These are phyloP conservation scores for Pseudogymnoascus destructans DNA, from an alignment of 2,329 filamentous ascomycete species.

Conservation along the genomic window DNA sequence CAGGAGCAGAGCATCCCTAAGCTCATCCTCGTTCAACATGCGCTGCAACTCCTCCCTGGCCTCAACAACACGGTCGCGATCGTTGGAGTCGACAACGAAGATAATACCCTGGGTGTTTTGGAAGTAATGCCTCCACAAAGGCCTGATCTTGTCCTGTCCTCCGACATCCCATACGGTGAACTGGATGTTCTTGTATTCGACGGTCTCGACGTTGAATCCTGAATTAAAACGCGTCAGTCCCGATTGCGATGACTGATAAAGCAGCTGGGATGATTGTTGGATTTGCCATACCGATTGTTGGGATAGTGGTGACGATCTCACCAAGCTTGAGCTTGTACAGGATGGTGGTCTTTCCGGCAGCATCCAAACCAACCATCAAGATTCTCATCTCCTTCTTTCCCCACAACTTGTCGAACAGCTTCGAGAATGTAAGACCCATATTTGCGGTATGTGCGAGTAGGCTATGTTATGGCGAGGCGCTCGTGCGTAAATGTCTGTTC, in stretches of 20 bases:
- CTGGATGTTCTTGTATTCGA: constrained; percentile 99
- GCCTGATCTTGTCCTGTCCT: constrained; percentile 99
- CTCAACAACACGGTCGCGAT: constrained; percentile 95
- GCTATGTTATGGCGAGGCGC: constrained; percentile 25
- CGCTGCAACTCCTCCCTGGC: constrained; percentile 91
- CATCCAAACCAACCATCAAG: constrained; percentile 98
- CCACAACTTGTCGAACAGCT: constrained; percentile 91
- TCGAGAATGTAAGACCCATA: constrained; percentile 98
- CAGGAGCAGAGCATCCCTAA: constrained; percentile 89
- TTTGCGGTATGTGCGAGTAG: constrained; percentile 41
- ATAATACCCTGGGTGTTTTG: constrained; percentile 99
- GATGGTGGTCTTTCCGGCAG: constrained; percentile 99
- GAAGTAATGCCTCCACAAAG: constrained; percentile 99
- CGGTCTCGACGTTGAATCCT: constrained; percentile 99
- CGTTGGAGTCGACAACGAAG: constrained; percentile 98
- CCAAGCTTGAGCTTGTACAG: constrained; percentile 99
- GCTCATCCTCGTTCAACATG: constrained; percentile 98
- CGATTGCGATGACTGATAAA: background rate
- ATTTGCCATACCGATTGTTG: constrained; percentile 69
- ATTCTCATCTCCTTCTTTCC: constrained; percentile 99
- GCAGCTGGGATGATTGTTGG: background rate
- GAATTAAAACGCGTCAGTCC: constrained; percentile 11
- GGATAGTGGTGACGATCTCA: constrained; percentile 97
- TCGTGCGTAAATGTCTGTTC: constrained; percentile 19
- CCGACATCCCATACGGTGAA: constrained; percentile 99